Conservation (phyloP, 768 basidiomycete species). For the Trametes cinnabarina region DNA sequence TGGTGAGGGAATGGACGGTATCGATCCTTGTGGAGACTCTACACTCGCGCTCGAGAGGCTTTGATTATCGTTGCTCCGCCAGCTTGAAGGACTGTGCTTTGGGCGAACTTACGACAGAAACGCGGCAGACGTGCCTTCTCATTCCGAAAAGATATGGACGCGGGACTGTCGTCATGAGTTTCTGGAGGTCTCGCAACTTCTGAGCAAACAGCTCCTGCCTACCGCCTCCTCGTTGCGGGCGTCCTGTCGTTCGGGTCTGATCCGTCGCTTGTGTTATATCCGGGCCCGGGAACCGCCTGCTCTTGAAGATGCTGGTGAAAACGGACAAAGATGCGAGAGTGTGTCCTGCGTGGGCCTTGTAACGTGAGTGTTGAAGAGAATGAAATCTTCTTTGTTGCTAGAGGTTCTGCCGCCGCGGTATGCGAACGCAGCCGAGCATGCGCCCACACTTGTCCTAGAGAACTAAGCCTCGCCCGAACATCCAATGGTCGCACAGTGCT, state of each 20-base stretch:
- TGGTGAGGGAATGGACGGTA: slow-evolving; percentile 79
- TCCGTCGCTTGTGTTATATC: slow-evolving; percentile 33
- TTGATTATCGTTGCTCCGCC: slow-evolving; percentile 52
- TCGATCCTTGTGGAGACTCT: slow-evolving; percentile 73
- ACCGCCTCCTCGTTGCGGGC: slow-evolving; percentile 63
- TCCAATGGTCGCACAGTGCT: slow-evolving; percentile 43
- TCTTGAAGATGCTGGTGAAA: slow-evolving; percentile 47
- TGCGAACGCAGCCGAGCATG: slow-evolving; percentile 30
- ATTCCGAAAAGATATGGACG: too few relatives aligned
- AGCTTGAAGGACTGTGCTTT: slow-evolving; percentile 42
- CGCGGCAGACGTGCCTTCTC: neutral
- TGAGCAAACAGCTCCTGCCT: slow-evolving; percentile 64
- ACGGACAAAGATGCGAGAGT: slow-evolving; percentile 37
- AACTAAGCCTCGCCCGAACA: slow-evolving; percentile 72
- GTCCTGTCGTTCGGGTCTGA: slow-evolving; percentile 48
- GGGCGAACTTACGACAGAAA: slow-evolving; percentile 24
- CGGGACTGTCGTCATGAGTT: slow-evolving; percentile 62
- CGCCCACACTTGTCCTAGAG: slow-evolving; percentile 53
- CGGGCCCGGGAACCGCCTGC: slow-evolving; percentile 14
- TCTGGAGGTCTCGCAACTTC: slow-evolving; percentile 67
- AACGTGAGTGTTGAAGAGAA: slow-evolving; percentile 76
- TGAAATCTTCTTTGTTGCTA: slow-evolving; percentile 46
- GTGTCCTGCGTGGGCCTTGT: slow-evolving; percentile 46
- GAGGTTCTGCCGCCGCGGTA: neutral
- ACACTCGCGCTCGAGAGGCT: slow-evolving; percentile 70